Evolutionary conservation across 257 asterid genomes (phyloP), one percentile per base, ranked within the genome.

Genomic region (Nicotiana undulata): DNA sequence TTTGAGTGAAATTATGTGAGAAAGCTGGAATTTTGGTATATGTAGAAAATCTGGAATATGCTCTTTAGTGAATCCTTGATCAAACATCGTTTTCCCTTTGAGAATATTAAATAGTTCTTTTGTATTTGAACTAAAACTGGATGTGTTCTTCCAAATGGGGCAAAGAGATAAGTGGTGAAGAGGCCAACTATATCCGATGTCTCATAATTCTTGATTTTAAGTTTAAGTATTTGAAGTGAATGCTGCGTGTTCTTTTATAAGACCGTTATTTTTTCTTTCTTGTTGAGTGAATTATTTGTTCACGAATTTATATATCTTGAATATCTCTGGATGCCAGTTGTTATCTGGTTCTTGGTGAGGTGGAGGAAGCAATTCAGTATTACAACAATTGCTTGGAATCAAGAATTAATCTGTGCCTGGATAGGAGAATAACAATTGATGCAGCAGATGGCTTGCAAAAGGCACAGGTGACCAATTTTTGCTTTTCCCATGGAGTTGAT

Each of bases 391-490:
- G 97, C 89, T 88, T 93, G 89, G 89, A 85, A 80, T 88, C 88
- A 10, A 88, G 85, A 83, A 76, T 74, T 64, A 86, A 72, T 70
- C 85, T 93, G 72, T 91, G 95, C 90, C 86, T 93, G 75, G 99
- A 93, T 85, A 93, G 99, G 88, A 92, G 92, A 87, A 72, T 92
- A 80, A 85, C 88, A 60, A 86, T 93, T 89, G 99, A 95, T 82
- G 98, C 99, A 82, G 92, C 94, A 56, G 92, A 89, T 84, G 93
- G 98, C 84, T 85, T 91, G 84, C 92, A 89, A 63, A 93, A 90
- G 90, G 92, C 98, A 82, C 91, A 91, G 97, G 99, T 92, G 85
- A 81, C 82, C 40, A 60, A 58, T 80, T 83, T 68, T 79, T 79
- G 8, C 61, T 26, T 74, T 74, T 49, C 44, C 61, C 61, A 3